Base-by-base conservation (phyloP, 2,329 filamentous ascomycete species). In the Aspergillus unguis region DNA sequence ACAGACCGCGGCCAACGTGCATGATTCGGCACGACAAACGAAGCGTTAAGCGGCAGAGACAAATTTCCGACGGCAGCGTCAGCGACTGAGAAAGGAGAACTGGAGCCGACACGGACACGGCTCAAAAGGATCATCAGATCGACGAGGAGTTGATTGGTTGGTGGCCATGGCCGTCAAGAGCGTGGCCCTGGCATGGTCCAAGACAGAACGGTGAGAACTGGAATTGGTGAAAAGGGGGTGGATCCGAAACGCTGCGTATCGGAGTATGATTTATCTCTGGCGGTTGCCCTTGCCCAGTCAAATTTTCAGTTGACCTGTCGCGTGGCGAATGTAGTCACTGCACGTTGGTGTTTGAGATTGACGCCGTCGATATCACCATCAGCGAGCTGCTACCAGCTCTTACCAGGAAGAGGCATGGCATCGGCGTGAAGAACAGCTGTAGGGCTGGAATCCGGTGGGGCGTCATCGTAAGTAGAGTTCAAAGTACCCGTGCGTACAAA, bases 111-210 rank as follows among this genome's bases (percentile, higher is more conserved):
- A 41, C 52, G 52, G 50, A 54, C 57, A 58, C 55, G 55, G 55
- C 55, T 56, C 47, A 58, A 51, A 29, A 56, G 49, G 57, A 59
- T 59, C 57, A 58, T 59, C 55, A 56, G 57, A 59, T 59, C 57
- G 57, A 59, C 55, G 46, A 46, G 47, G 43, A 45, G 42, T 49
- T 58, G 50, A 54, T 59, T 59, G 57, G 57, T 26, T 47, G 42
- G 51, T 9, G 37, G 25, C 25, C 44, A 45, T 41, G 25, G 26
- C 45, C 40, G 45, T 36, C 35, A 25, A 53, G 35, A 49, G 29
- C 26, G 11, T 17, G 17, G 17, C 17, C 17, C 17, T 17, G 17
- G 17, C 17, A 17, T 17, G 17, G 17, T 17, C 17, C n/a, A 2
- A 27, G n/a, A 48, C 26, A 50, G 26, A 33, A 48, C 29, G 35